Evolutionary conservation across 164 flowering plant genomes (phyloP).

Genomic region (Berberis thunbergii): DNA sequence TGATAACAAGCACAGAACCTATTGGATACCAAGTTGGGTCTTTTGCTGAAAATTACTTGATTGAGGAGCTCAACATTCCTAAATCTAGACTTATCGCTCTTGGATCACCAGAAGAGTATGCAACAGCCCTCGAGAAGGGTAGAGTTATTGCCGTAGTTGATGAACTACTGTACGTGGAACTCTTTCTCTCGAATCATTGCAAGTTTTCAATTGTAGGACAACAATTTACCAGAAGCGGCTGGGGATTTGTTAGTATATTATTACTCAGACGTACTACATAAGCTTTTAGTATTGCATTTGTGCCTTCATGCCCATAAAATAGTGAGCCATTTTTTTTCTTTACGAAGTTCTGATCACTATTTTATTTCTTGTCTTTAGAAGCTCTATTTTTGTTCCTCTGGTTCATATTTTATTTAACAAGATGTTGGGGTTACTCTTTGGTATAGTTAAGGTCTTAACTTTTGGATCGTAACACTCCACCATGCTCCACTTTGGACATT

Average conservation of each 20-base stretch:
- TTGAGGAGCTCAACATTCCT: slow-evolving; percentile 32
- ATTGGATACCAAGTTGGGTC: slow-evolving; percentile 55
- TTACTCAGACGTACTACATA: no score
- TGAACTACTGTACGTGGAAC: slow-evolving; percentile 43
- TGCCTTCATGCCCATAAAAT: no score
- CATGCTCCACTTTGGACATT: no score
- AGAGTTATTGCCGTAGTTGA: slow-evolving; percentile 53
- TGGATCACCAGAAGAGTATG: slow-evolving; percentile 37
- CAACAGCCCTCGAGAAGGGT: slow-evolving; percentile 28
- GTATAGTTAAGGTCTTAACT: no score
- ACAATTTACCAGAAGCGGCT: slow-evolving; percentile 46
- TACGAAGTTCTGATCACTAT: background rate
- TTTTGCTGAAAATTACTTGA: slow-evolving; percentile 38
- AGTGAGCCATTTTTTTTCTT: no score
- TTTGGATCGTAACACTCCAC: no score
- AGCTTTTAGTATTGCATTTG: no score
- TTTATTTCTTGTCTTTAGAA: no score
- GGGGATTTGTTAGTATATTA: slow-evolving; percentile 60
- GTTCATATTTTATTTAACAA: no score
- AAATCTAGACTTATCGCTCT: slow-evolving; percentile 41
- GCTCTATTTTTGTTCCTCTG: no score
- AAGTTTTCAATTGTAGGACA: slow-evolving; percentile 35
- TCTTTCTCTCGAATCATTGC: slow-evolving; percentile 43
- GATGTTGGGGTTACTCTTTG: no score
- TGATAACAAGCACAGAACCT: slow-evolving; percentile 24